phyloP scores from a whole-genome alignment of 139 green algal genomes.

The Bryopsis sp. region DNA sequence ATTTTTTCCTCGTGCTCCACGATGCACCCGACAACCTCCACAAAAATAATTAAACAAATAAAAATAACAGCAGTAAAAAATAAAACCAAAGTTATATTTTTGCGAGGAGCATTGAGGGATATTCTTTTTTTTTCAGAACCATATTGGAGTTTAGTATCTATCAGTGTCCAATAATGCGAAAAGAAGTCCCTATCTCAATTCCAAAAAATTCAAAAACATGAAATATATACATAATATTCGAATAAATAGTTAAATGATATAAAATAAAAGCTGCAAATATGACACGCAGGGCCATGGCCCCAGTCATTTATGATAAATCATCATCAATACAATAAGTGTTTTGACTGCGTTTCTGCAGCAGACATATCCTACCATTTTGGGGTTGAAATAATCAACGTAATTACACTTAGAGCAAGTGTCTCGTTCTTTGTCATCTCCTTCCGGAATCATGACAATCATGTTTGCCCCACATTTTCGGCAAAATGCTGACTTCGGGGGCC shows the following conservation, averaged over 20 bases:
- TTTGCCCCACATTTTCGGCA: neutral
- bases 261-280: neutral
- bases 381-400: constrained; percentile 70
- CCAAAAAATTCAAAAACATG: neutral
- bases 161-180: no score
- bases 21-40: constrained; percentile 74
- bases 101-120: no score
- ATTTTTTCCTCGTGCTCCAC: constrained; percentile 70
- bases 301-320: no score
- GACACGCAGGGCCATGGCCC: neutral
- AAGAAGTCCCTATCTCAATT: no score
- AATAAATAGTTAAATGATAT: neutral
- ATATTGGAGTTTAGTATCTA: no score
- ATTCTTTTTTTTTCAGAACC: no score
- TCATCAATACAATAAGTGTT: no score
- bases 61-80: neutral
- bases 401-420: neutral
- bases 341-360: neutral
- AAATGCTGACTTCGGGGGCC: no score
- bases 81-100: no score
- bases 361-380: constrained; percentile 40
- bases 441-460: neutral
- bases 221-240: constrained; percentile 1
- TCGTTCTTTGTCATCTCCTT: neutral
- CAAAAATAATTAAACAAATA: neutral